Evolutionary conservation across 1,284 basidiomycete species (phyloP), one percentile per base, ranked within the genome.

Genomic region (Tilletia horrida): DNA sequence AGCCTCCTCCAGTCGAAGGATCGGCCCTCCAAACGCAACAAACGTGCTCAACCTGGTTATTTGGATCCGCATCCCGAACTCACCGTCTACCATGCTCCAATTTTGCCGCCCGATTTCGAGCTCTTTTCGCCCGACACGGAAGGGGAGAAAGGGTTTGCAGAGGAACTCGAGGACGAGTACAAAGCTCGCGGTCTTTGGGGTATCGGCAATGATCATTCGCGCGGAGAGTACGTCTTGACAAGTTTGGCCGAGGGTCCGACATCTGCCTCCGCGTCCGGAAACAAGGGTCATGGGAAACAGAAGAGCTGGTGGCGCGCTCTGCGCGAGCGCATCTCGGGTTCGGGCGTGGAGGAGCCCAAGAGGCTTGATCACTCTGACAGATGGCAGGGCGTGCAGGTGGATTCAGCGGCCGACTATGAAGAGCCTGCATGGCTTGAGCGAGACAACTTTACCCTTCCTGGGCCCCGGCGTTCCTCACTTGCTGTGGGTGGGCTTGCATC

Each of bases 61-160:
- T 21, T 42, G 27, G 68, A 71, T 13, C 21, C 45, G 1, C 67
- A 72, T 62, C 72, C 72, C 0, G 72, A 74, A 62, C 47, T 71
- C 21, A 71, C 69, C 1, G 69, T 68, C 25, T 74, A 72, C 27
- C 69, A 72, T 44, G 23, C 25, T 13, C 35, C 31, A 23, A 14
- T 47, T 13, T 40, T 40, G 35, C 35, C 35, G 4, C 6, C 35
- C 35, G 43, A 27, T 47, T 31, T 50, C 43, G 65, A 63, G n/a
- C 27, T 66, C 23, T 21, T 31, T 7, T 27, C 61, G 21, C 42
- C 61, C 21, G 43, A 45, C 31, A 13, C 65, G 27, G 40, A 62
- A 29, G 44, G 21, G 11, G 50, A 43, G 21, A 66, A 47, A 45
- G 31, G 65, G 16, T 66, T 66, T 48, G 65, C 65, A 18, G 65